These are phyloP conservation scores for Lagenidium sp. DNA, from an alignment of 352 stramenopile genomes.

Conservation along the genomic window DNA sequence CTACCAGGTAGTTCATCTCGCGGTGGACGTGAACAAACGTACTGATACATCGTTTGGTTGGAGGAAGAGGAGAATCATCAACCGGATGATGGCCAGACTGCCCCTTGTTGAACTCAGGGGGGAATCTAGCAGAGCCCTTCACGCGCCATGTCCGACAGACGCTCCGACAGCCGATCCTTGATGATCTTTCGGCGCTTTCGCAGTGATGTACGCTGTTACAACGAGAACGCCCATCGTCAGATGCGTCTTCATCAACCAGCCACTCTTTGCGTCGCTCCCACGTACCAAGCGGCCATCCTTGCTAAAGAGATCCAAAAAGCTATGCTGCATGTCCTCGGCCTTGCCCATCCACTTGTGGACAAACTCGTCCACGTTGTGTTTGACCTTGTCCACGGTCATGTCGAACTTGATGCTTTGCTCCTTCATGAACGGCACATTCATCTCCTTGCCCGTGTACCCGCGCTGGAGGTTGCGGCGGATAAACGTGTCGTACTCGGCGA, in stretches of 20 bases:
- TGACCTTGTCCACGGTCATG: constrained; percentile 78
- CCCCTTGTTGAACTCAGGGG: no score
- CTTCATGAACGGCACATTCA: constrained; percentile 88
- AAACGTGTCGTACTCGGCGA: constrained; percentile 89
- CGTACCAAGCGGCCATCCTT: constrained; percentile 66
- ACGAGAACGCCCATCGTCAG: no score
- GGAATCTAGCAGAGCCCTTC: constrained; percentile 56
- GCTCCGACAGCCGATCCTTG: constrained; percentile 60
- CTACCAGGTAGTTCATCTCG: no score
- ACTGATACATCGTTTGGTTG: constrained; percentile 3
- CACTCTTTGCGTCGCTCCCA: not conserved
- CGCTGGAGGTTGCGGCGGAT: constrained; percentile 85
- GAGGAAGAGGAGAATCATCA: no score
- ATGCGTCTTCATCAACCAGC: no score
- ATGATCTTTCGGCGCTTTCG: constrained; percentile 80
- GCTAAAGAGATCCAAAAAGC: constrained; percentile 70
- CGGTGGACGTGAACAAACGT: not conserved
- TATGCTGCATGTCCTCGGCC: constrained; percentile 72
- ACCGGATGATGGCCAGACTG: no score
- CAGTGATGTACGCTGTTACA: constrained; percentile 48
- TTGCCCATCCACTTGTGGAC: constrained; percentile 75
- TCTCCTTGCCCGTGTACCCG: constrained; percentile 87
- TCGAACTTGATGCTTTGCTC: constrained; percentile 86
- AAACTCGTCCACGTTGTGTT: constrained; percentile 67
- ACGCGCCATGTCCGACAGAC: constrained; percentile 64